Percentiles rank a stretch among this genome's conserved stretches.
Evolutionary conservation across 2,329 filamentous ascomycete genomes (phyloP).

Genomic region (Ophiocordyceps unilateralis): DNA sequence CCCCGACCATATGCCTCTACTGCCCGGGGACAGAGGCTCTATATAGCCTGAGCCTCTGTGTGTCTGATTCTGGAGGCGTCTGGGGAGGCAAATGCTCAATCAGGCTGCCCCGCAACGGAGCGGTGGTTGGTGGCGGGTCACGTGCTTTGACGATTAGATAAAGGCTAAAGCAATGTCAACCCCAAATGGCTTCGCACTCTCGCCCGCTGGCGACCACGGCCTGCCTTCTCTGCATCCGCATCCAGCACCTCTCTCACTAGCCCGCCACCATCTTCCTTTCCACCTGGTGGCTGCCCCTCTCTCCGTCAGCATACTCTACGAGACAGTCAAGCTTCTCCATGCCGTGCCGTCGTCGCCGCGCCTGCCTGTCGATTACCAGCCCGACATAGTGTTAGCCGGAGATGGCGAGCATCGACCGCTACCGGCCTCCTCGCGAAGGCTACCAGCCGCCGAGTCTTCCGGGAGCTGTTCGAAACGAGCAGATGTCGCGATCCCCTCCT

Average conservation of each 20-base stretch:
- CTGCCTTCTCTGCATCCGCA: not conserved
- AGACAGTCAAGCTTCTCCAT: conserved; percentile 7
- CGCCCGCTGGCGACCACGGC: not conserved
- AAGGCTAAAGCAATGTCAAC: not conserved
- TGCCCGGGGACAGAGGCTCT: no score
- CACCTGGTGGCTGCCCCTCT: not conserved
- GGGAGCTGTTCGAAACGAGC: conserved; percentile 21
- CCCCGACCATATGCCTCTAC: no score
- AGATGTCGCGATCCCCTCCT: conserved; percentile 31
- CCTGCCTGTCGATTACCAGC: conserved; percentile 7
- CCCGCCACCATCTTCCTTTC: not conserved
- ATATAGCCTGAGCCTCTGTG: no score
- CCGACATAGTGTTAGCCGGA: conserved; percentile 8
- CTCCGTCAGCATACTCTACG: not conserved
- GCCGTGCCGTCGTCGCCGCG: conserved; percentile 6
- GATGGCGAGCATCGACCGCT: conserved; percentile 45
- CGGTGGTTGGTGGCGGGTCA: not conserved
- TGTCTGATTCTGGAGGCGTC: no score
- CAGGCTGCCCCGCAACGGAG: no score
- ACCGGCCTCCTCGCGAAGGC: conserved; percentile 37
- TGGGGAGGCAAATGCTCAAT: no score
- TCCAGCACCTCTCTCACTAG: not conserved
- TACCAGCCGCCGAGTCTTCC: conserved; percentile 35
- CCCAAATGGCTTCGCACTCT: not conserved
- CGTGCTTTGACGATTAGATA: not conserved